Percentiles rank a stretch among this genome's conserved stretches.
Conservation (phyloP, 257 asterid species). For the Scutellaria barbata region DNA sequence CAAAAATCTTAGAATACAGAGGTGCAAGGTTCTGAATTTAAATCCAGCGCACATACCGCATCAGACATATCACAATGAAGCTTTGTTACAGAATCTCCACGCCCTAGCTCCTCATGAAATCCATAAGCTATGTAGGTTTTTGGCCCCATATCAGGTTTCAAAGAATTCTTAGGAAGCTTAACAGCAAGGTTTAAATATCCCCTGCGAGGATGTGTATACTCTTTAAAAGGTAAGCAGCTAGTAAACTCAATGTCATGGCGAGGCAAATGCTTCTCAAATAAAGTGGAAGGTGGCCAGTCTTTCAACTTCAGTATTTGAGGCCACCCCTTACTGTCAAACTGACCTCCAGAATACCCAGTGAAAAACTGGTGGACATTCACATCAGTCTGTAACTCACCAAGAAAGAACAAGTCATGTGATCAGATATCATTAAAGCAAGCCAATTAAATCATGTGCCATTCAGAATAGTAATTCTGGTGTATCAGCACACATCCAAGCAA, state of each 20-base stretch:
- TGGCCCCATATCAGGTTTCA: constrained; percentile 63
- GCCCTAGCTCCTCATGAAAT: constrained; percentile 46
- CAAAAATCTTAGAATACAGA: neutral
- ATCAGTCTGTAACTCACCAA: constrained; percentile 35
- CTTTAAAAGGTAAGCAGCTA: constrained; percentile 52
- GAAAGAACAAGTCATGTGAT: constrained; percentile 8
- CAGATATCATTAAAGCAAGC: constrained; percentile 1
- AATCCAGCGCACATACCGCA: constrained; percentile 41
- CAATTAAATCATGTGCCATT: neutral
- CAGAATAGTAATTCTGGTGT: neutral
- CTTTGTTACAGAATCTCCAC: constrained; percentile 60
- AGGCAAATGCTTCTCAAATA: constrained; percentile 47
- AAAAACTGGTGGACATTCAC: constrained; percentile 44
- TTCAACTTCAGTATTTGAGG: constrained; percentile 52
- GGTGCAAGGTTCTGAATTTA: neutral
- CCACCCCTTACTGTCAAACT: constrained; percentile 36
- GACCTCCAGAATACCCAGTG: constrained; percentile 37
- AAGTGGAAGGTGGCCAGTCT: constrained; percentile 56
- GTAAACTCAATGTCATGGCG: constrained; percentile 51
- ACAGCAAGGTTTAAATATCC: constrained; percentile 52
- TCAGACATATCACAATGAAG: constrained; percentile 57
- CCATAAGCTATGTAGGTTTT: constrained; percentile 64
- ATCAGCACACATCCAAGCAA: neutral
- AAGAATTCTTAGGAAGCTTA: constrained; percentile 37
- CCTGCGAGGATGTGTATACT: constrained; percentile 48